Percentiles rank a stretch among this genome's conserved stretches.
These are phyloP conservation scores for Phanerochaete sordida DNA, from an alignment of 768 basidiomycete species.

Conservation along the genomic window DNA sequence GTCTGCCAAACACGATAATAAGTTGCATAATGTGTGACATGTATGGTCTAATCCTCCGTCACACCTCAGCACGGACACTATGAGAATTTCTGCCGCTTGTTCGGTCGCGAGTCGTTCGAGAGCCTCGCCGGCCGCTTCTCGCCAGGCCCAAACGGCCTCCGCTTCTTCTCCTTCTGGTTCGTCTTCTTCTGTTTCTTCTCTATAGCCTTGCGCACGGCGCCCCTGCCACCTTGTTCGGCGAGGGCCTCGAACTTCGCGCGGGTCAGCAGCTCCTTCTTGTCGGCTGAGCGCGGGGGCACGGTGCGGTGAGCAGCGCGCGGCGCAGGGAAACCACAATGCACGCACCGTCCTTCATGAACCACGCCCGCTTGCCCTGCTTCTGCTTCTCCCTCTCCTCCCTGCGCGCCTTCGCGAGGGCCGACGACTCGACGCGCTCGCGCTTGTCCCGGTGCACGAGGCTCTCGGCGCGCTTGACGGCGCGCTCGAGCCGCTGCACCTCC, in stretches of 20 bases:
- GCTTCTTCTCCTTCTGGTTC: slow-evolving; percentile 85
- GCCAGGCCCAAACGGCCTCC: slow-evolving; percentile 56
- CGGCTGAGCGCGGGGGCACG: slow-evolving; percentile 42
- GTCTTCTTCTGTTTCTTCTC: slow-evolving; percentile 89
- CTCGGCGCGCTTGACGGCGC: slow-evolving; percentile 71
- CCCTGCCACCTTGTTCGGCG: slow-evolving; percentile 69
- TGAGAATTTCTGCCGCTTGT: slow-evolving; percentile 20
- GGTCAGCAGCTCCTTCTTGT: slow-evolving; percentile 70
- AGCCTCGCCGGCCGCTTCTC: not conserved
- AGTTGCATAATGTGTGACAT: not conserved
- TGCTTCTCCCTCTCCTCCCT: slow-evolving; percentile 62
- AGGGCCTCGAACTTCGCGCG: slow-evolving; percentile 80
- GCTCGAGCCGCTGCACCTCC: slow-evolving; percentile 70
- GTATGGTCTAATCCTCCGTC: not conserved
- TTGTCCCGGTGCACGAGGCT: slow-evolving; percentile 73
- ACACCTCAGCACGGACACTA: slow-evolving; percentile 1
- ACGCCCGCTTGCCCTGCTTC: slow-evolving; percentile 72
- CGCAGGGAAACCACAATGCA: not conserved
- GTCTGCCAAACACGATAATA: not conserved
- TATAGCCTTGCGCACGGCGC: slow-evolving; percentile 82
- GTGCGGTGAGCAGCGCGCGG: not conserved
- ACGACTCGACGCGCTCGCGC: slow-evolving; percentile 64
- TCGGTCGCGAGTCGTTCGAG: slow-evolving; percentile 10
- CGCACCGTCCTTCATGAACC: slow-evolving; percentile 82
- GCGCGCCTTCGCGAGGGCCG: slow-evolving; percentile 49